Evolutionary conservation across 192 early-diverging fungal species (phyloP).

Genomic region (Funneliformis mosseae): DNA sequence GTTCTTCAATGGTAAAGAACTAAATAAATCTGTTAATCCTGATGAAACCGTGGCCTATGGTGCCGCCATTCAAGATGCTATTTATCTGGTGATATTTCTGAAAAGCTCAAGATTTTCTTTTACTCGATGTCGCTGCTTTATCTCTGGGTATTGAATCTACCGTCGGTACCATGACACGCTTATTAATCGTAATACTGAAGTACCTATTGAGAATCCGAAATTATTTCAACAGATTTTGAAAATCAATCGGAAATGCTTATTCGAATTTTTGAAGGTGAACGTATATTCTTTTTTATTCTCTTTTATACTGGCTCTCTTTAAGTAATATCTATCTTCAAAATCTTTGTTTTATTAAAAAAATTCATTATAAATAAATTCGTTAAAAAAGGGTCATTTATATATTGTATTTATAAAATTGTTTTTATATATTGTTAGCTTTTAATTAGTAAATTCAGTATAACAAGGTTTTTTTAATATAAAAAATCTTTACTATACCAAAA

Average conservation of each 20-base stretch:
- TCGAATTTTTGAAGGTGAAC: neutral
- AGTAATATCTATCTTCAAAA: too few species aligned
- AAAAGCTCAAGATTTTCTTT: neutral
- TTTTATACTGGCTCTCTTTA: too few species aligned
- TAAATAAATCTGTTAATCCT: neutral
- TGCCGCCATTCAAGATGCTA: neutral
- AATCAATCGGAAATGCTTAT: neutral
- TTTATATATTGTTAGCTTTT: too few species aligned
- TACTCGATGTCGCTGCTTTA: neutral
- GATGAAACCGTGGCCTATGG: neutral
- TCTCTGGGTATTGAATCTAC: neutral
- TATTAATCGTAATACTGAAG: neutral
- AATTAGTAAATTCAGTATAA: too few species aligned
- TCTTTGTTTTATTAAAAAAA: too few species aligned
- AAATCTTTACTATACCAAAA: too few species aligned
- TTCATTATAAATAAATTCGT: too few species aligned
- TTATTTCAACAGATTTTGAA: neutral
- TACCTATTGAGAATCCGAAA: neutral
- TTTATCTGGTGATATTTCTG: neutral
- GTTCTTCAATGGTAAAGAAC: neutral
- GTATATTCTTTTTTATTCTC: too few species aligned
- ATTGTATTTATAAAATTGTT: too few species aligned
- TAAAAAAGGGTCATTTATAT: too few species aligned
- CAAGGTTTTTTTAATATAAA: too few species aligned
- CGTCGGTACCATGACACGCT: neutral